Conservation (phyloP, 192 early-diverging fungal genomes). For the Mortierella alpina region DNA sequence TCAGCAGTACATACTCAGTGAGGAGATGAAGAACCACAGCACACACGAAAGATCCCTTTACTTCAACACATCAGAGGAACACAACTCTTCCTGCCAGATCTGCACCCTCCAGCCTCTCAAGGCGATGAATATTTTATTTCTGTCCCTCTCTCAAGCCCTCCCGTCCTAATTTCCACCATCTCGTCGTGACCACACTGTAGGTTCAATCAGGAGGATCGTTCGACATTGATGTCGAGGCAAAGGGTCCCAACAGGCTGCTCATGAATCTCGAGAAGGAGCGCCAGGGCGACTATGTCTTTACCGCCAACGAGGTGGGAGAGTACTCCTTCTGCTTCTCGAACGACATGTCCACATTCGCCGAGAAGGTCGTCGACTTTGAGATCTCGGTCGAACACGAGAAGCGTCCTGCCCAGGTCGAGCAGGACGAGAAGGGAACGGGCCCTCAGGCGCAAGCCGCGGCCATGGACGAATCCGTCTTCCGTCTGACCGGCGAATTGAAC, state of each 20-base stretch:
- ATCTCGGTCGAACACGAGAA: slow-evolving; percentile 91
- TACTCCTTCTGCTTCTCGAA: slow-evolving; percentile 98
- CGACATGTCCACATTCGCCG: slow-evolving; percentile 91
- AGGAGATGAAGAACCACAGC: too few relatives aligned
- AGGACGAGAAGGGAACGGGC: slow-evolving; percentile 19
- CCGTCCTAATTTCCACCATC: neutral
- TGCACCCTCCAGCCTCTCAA: neutral
- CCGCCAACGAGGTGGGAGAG: slow-evolving; percentile 87
- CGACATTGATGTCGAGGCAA: slow-evolving; percentile 95
- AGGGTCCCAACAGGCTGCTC: slow-evolving; percentile 76
- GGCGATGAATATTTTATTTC: neutral
- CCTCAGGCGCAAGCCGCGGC: slow-evolving; percentile 61
- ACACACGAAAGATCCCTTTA: too few relatives aligned
- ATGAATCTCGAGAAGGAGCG: slow-evolving; percentile 87
- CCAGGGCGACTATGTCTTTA: slow-evolving; percentile 96
- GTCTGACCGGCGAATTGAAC: slow-evolving; percentile 71
- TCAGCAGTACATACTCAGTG: too few relatives aligned
- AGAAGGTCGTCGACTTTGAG: slow-evolving; percentile 97
- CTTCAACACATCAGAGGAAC: too few relatives aligned
- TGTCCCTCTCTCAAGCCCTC: neutral
- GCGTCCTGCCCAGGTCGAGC: slow-evolving; percentile 51
- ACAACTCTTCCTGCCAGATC: too few relatives aligned
- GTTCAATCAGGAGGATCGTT: slow-evolving; percentile 97
- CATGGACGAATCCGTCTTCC: slow-evolving; percentile 69
- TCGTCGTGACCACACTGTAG: slow-evolving; percentile 52